phyloP scores from a whole-genome alignment of 495 filamentous ascomycete species.

The Zalerion maritima region DNA sequence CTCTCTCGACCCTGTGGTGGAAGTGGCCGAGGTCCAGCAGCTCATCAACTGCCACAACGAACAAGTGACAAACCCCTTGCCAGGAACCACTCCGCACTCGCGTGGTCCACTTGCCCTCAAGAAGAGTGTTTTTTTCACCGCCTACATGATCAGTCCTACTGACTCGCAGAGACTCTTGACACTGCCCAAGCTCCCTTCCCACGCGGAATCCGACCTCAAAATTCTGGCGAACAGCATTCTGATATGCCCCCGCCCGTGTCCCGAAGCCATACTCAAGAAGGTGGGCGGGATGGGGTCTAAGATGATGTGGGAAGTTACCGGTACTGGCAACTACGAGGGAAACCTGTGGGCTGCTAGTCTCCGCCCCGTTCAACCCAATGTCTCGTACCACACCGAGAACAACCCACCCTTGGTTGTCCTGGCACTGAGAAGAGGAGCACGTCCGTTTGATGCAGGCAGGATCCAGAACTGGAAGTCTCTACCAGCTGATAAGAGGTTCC shows the following conservation, averaged over 20 bases:
- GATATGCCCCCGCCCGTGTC: conserved; percentile 62
- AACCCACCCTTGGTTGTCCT: conserved; percentile 59
- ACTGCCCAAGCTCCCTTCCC: conserved; percentile 47
- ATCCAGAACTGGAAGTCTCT: conserved; percentile 79
- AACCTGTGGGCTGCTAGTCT: conserved; percentile 77
- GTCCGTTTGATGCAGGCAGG: conserved; percentile 63
- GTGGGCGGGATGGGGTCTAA: conserved; percentile 75
- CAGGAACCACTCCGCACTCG: too few relatives aligned
- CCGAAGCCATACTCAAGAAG: conserved; percentile 52
- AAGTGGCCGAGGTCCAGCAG: conserved; percentile 73
- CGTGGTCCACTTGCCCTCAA: conserved; percentile 47
- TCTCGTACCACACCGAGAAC: conserved; percentile 59
- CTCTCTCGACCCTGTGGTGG: conserved; percentile 66
- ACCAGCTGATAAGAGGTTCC: conserved; percentile 44
- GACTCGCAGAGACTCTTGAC: conserved; percentile 56
- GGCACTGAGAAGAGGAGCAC: conserved; percentile 52
- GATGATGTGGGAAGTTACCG: conserved; percentile 70
- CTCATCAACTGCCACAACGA: conserved; percentile 80
- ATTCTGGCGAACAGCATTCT: conserved; percentile 82
- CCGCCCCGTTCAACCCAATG: conserved; percentile 49
- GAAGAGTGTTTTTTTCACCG: conserved; percentile 85
- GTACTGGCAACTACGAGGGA: conserved; percentile 57
- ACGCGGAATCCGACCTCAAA: conserved; percentile 44
- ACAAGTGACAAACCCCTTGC: too few relatives aligned
- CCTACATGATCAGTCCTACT: conserved; percentile 61